These are phyloP conservation scores for Crithidia mellificae DNA, from an alignment of 208 protist genomes.

Conservation along the genomic window DNA sequence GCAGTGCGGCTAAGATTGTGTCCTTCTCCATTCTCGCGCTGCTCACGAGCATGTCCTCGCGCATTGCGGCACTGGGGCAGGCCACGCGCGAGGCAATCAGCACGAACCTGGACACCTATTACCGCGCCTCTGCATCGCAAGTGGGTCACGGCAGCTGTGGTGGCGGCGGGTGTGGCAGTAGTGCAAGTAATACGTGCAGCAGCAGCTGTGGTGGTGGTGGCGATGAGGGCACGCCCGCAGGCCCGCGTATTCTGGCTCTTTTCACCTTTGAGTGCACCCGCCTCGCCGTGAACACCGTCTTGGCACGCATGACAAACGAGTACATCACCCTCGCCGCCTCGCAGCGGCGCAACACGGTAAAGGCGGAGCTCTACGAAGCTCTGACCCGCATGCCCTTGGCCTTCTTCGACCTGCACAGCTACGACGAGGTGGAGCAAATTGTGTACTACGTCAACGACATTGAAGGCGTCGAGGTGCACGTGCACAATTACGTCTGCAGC, in stretches of 20 bases:
- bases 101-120: slow-evolving; percentile 28
- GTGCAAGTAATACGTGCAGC: no score
- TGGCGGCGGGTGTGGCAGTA: not conserved
- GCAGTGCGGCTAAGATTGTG: slow-evolving; percentile 35
- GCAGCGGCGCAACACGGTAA: slow-evolving; percentile 48
- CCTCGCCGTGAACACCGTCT: slow-evolving; percentile 43
- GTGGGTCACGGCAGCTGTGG: not conserved
- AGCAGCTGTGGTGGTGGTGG: not conserved
- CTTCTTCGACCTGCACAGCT: slow-evolving; percentile 60
- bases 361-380: slow-evolving; percentile 62
- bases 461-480: slow-evolving; percentile 80
- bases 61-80: slow-evolving; percentile 40
- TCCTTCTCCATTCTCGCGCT: slow-evolving; percentile 44
- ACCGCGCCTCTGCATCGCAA: slow-evolving; percentile 7
- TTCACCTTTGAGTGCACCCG: slow-evolving; percentile 58
- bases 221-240: not conserved
- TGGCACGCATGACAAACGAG: slow-evolving; percentile 42
- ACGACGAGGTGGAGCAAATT: slow-evolving; percentile 71
- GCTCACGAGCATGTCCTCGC: slow-evolving; percentile 47
- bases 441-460: slow-evolving; percentile 83
- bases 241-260: slow-evolving; percentile 32
- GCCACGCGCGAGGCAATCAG: slow-evolving; percentile 41
- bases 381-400: slow-evolving; percentile 63
- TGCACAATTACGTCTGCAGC: slow-evolving; percentile 53
- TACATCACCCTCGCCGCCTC: slow-evolving; percentile 52